Conservation (phyloP, 2,329 filamentous ascomycete genomes). For the Byssoonygena ceratinophila region DNA sequence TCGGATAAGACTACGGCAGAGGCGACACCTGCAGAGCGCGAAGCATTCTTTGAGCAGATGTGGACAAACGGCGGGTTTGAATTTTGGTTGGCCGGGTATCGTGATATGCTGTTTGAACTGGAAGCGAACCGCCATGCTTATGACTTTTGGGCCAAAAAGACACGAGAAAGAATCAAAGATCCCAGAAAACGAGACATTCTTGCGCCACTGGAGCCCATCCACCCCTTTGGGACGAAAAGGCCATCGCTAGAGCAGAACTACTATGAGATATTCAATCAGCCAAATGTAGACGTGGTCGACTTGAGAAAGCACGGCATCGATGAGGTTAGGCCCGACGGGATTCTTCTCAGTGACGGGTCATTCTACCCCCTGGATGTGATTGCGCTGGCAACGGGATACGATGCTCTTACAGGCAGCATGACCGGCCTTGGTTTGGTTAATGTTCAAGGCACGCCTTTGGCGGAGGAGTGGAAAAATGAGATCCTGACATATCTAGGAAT, state of each 20-base stretch:
- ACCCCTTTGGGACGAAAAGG: conserved; percentile 47
- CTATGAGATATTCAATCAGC: conserved; percentile 41
- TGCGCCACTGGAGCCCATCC: conserved; percentile 44
- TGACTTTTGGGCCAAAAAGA: conserved; percentile 47
- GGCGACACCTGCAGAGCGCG: conserved; percentile 40
- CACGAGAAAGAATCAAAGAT: conserved; percentile 42
- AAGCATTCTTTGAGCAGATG: conserved; percentile 40
- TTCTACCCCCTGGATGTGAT: conserved; percentile 32
- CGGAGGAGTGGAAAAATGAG: conserved; percentile 29
- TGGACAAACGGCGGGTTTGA: conserved; percentile 47
- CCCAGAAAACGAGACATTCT: conserved; percentile 43
- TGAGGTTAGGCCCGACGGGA: conserved; percentile 32
- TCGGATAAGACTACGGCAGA: conserved; percentile 45
- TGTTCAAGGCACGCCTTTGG: conserved; percentile 23
- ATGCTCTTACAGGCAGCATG: conserved; percentile 32
- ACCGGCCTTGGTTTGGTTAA: conserved; percentile 27
- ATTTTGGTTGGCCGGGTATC: conserved; percentile 44
- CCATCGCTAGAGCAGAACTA: conserved; percentile 41
- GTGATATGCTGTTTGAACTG: conserved; percentile 38
- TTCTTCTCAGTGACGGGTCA: conserved; percentile 31
- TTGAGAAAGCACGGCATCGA: conserved; percentile 36
- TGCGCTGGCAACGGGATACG: conserved; percentile 35
- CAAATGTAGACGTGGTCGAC: conserved; percentile 41
- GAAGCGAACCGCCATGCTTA: conserved; percentile 46
- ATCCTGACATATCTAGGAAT: conserved; percentile 30